Evolutionary conservation across 2,329 filamentous ascomycete genomes (phyloP).

Genomic region (Cladosporium sp.): DNA sequence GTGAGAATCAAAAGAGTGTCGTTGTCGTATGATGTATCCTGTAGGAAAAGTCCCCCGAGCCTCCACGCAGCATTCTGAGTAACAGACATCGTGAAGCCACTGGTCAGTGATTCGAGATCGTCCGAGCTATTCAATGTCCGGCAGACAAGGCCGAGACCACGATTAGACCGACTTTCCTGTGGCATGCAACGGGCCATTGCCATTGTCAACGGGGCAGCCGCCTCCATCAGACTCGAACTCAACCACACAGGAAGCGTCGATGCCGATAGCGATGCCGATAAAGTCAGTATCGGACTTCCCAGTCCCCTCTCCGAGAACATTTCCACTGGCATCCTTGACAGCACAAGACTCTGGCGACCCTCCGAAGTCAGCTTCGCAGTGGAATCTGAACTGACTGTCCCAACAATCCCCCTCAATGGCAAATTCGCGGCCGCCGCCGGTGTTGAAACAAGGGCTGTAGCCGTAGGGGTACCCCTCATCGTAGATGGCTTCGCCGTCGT

Average conservation of each 20-base stretch:
- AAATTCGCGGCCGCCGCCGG: background rate
- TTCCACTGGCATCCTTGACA: background rate
- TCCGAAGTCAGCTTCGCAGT: background rate
- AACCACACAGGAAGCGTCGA: background rate
- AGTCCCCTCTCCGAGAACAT: background rate
- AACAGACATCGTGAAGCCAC: too few relatives aligned
- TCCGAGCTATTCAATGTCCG: background rate
- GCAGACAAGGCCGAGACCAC: background rate
- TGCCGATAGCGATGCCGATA: background rate
- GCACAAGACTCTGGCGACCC: background rate
- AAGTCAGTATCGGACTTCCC: background rate
- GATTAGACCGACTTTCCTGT: background rate
- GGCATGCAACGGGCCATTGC: background rate
- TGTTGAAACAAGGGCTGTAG: background rate
- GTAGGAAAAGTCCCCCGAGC: too few relatives aligned
- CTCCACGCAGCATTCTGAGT: too few relatives aligned
- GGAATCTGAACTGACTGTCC: background rate
- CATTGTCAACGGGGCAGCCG: background rate
- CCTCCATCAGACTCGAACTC: background rate
- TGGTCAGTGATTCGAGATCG: too few relatives aligned
- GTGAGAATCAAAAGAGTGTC: too few relatives aligned
- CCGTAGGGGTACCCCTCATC: background rate
- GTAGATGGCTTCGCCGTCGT: constrained; percentile 2
- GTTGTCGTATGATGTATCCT: too few relatives aligned
- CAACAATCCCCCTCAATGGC: background rate